Percentiles rank a stretch among this genome's conserved stretches.
Evolutionary conservation across 441 rosid genomes (phyloP).

Genomic region (Populus hybrid): DNA sequence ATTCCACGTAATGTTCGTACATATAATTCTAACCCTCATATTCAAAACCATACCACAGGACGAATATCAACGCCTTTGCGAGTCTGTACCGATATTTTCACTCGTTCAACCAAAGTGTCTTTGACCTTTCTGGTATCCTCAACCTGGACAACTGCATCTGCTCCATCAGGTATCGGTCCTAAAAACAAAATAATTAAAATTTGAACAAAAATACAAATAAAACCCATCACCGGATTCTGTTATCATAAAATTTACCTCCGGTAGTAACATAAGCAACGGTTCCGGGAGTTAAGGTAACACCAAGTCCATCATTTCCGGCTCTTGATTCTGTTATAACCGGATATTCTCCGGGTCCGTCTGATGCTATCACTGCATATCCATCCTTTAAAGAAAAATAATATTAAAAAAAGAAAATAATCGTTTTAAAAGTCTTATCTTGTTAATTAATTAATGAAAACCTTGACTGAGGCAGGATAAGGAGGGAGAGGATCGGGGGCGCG

Average conservation of each 20-base stretch:
- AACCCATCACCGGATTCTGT: not conserved
- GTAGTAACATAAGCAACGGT: constrained; percentile 97
- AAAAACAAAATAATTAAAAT: not conserved
- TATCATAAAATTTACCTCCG: constrained; percentile 52
- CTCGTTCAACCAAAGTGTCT: constrained; percentile 41
- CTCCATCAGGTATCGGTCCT: constrained; percentile 98
- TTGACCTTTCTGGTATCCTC: constrained; percentile 69
- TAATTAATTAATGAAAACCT: constrained; percentile 31
- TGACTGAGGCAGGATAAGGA: constrained; percentile 88
- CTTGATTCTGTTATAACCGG: constrained; percentile 84
- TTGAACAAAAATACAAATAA: not conserved
- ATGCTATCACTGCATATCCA: constrained; percentile 90
- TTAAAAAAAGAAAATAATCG: too few relatives aligned
- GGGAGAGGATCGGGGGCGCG: constrained; percentile 84
- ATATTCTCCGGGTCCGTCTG: constrained; percentile 99
- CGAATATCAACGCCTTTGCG: constrained; percentile 80
- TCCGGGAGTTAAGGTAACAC: constrained; percentile 74
- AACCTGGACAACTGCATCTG: constrained; percentile 97
- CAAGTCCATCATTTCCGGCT: constrained; percentile 94
- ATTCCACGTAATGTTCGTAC: not conserved
- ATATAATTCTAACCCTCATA: not conserved
- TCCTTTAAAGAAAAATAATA: constrained; percentile 43
- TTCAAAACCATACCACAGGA: constrained; percentile 67
- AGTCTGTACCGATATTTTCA: constrained; percentile 60
- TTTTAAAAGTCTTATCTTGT: not conserved